Conservation (phyloP, 495 filamentous ascomycete species). For the Podospora fimiseda region DNA sequence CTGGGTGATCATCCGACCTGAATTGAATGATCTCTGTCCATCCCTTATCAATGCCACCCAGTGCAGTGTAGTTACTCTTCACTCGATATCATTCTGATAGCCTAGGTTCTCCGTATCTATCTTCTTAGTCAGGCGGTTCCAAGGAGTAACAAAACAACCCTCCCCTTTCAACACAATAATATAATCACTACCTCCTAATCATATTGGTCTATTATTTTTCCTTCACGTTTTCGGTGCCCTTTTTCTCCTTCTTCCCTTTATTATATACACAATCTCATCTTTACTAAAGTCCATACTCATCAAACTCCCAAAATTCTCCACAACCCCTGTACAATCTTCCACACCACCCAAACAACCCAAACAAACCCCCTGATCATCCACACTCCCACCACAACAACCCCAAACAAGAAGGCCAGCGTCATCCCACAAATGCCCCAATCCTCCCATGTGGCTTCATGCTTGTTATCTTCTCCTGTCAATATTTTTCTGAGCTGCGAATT, state of each 20-base stretch:
- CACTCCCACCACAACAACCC: slow-evolving; percentile 6
- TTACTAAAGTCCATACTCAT: not conserved
- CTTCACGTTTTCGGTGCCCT: not conserved
- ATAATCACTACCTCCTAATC: not conserved
- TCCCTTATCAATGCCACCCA: no score
- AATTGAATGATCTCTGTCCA: no score
- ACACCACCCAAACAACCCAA: slow-evolving; percentile 7
- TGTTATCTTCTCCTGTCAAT: not conserved
- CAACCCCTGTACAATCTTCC: slow-evolving; percentile 11
- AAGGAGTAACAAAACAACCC: not conserved
- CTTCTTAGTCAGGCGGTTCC: not conserved
- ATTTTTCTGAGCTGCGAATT: slow-evolving; percentile 22
- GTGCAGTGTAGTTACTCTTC: no score
- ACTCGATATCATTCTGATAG: no score
- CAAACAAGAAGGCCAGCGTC: slow-evolving; percentile 19
- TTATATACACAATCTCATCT: not conserved
- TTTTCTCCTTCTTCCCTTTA: not conserved
- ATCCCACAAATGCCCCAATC: slow-evolving; percentile 21
- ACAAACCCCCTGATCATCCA: slow-evolving; percentile 18
- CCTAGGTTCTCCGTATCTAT: no score
- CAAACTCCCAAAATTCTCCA: slow-evolving; percentile 16
- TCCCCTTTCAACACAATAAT: no score
- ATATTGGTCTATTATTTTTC: not conserved
- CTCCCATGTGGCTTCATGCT: slow-evolving; percentile 13
- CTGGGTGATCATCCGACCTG: no score